Percentiles rank a stretch among this genome's conserved stretches.
phyloP scores from a whole-genome alignment of 2,329 filamentous ascomycete species.

The Cladobotryum protrusum region DNA sequence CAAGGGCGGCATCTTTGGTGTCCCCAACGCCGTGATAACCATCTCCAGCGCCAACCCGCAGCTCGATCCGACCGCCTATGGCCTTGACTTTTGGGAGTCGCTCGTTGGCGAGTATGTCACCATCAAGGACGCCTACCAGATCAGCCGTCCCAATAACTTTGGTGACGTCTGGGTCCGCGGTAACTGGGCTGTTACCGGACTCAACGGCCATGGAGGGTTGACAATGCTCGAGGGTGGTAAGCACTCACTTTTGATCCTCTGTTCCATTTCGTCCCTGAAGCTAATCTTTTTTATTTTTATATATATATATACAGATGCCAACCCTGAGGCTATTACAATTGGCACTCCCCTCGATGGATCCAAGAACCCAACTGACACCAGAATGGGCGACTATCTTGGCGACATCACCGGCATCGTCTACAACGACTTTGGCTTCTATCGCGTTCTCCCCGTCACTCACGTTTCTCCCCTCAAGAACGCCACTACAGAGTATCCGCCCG shows the following conservation, averaged over 20 bases:
- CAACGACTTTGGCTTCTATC: slow-evolving; percentile 63
- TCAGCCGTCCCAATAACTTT: slow-evolving; percentile 56
- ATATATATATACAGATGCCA: slow-evolving; percentile 45
- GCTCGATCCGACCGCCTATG: slow-evolving; percentile 55
- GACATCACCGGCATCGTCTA: slow-evolving; percentile 64
- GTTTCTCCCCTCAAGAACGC: slow-evolving; percentile 42
- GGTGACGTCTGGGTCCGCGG: slow-evolving; percentile 66
- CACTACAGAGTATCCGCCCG: slow-evolving; percentile 42
- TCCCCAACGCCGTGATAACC: slow-evolving; percentile 56
- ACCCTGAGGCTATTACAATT: slow-evolving; percentile 63
- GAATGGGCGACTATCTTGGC: slow-evolving; percentile 57
- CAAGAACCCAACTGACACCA: slow-evolving; percentile 51
- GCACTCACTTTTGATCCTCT: slow-evolving; percentile 7
- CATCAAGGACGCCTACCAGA: slow-evolving; percentile 48
- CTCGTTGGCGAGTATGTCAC: slow-evolving; percentile 62
- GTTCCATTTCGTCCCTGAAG: not conserved
- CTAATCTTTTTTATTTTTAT: too few species aligned
- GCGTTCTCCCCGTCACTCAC: slow-evolving; percentile 57
- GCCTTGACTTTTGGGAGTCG: slow-evolving; percentile 70
- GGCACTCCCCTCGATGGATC: slow-evolving; percentile 60
- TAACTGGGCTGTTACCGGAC: slow-evolving; percentile 56
- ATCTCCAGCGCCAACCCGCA: slow-evolving; percentile 55
- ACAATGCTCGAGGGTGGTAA: slow-evolving; percentile 53
- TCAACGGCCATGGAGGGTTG: slow-evolving; percentile 57
- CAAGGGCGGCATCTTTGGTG: slow-evolving; percentile 55